Evolutionary conservation across 805 yeast genomes (phyloP).

Genomic region (Wickerhamomyces ciferrii): DNA sequence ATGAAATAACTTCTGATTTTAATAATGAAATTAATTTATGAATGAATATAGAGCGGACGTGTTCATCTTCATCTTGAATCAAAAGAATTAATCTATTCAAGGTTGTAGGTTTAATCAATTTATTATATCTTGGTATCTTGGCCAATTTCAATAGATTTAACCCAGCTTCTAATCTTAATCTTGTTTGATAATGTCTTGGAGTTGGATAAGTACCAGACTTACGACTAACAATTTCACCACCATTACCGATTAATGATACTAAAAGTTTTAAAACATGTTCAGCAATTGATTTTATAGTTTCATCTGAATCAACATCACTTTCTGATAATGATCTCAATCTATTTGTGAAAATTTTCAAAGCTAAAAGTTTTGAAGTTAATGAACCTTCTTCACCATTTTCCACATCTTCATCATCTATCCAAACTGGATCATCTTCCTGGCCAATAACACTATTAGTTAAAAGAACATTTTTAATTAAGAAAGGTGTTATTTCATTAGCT

Average conservation of each 20-base stretch:
- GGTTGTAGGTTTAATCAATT: slow-evolving; percentile 45
- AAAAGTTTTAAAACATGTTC: slow-evolving; percentile 65
- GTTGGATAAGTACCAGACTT: slow-evolving; percentile 47
- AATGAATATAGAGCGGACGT: slow-evolving; percentile 51
- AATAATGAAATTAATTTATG: slow-evolving; percentile 44
- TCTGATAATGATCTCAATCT: slow-evolving; percentile 38
- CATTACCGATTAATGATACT: slow-evolving; percentile 60
- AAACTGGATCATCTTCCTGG: slow-evolving; percentile 27
- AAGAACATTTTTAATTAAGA: slow-evolving; percentile 57
- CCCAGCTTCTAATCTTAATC: slow-evolving; percentile 67
- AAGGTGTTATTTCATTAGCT: slow-evolving; percentile 53
- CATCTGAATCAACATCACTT: slow-evolving; percentile 27
- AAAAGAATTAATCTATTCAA: slow-evolving; percentile 49
- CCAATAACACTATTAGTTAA: slow-evolving; percentile 41
- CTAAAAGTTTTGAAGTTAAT: slow-evolving; percentile 43
- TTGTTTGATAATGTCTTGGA: slow-evolving; percentile 55
- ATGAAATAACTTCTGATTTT: slow-evolving; percentile 49
- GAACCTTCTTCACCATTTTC: slow-evolving; percentile 25
- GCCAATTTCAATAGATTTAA: slow-evolving; percentile 59
- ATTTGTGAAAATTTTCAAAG: slow-evolving; percentile 55
- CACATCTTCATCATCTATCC: slow-evolving; percentile 43
- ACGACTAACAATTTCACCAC: slow-evolving; percentile 65
- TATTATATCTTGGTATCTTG: slow-evolving; percentile 43
- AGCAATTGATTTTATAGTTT: slow-evolving; percentile 37
- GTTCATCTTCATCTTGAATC: slow-evolving; percentile 59